Percentiles rank a stretch among this genome's conserved stretches.
Conservation (phyloP, 768 basidiomycete species). For the Leccinum broughii region DNA sequence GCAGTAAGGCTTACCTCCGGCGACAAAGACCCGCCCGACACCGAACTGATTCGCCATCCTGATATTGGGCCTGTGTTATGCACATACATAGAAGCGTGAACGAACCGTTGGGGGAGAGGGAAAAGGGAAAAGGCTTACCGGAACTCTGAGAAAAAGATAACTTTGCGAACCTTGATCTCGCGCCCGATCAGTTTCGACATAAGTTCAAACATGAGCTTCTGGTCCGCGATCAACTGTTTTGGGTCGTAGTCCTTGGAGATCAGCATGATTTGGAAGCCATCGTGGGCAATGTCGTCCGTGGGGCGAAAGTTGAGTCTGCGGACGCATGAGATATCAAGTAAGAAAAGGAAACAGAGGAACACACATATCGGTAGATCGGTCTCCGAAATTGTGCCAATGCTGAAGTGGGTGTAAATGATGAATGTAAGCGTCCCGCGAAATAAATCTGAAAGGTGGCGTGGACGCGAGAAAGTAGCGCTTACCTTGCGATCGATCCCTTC, state of each 20-base stretch:
- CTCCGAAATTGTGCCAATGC: slow-evolving; percentile 28
- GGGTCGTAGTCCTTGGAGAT: slow-evolving; percentile 9
- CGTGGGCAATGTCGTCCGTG: slow-evolving; percentile 19
- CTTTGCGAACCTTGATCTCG: slow-evolving; percentile 35
- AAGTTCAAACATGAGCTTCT: slow-evolving; percentile 29
- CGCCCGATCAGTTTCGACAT: slow-evolving; percentile 31
- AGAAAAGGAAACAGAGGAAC: neutral
- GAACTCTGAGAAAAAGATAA: slow-evolving; percentile 28
- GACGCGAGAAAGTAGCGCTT: neutral
- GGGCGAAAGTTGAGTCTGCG: slow-evolving; percentile 14
- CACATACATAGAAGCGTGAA: neutral
- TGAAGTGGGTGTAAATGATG: neutral
- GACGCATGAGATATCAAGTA: neutral
- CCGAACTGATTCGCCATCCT: slow-evolving; percentile 47
- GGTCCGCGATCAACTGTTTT: slow-evolving; percentile 17
- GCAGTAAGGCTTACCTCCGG: slow-evolving; percentile 38
- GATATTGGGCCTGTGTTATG: slow-evolving; percentile 42
- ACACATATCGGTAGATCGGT: slow-evolving; percentile 7
- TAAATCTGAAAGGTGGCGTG: neutral
- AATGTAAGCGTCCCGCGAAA: neutral
- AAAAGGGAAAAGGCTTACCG: slow-evolving; percentile 19
- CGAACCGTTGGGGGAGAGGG: neutral
- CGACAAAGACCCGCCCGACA: slow-evolving; percentile 46
- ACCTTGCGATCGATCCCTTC: slow-evolving; percentile 34
- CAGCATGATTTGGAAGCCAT: slow-evolving; percentile 23